Evolutionary conservation across 495 filamentous ascomycete genomes (phyloP).

Genomic region (Pyronema omphalodes): DNA sequence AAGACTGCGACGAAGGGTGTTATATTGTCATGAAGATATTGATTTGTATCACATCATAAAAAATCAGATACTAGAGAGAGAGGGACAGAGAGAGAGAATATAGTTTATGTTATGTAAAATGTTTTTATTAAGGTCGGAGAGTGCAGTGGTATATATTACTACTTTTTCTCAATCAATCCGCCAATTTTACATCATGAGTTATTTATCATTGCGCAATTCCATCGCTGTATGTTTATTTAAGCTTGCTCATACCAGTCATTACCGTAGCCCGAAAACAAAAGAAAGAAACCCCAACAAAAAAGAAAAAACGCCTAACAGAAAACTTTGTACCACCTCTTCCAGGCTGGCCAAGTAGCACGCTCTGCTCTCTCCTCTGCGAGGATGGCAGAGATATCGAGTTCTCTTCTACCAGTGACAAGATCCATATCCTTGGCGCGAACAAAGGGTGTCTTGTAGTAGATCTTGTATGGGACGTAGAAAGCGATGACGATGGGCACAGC

Average conservation of each 20-base stretch:
- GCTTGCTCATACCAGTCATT: background rate
- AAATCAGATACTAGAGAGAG: background rate
- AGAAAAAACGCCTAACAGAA: constrained; percentile 31
- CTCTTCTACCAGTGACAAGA: constrained; percentile 70
- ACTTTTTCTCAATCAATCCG: background rate
- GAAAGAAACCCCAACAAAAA: background rate
- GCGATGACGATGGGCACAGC: constrained; percentile 60
- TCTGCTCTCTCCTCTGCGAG: constrained; percentile 61
- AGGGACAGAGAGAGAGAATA: background rate
- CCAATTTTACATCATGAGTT: background rate
- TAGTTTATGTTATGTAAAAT: too few species aligned
- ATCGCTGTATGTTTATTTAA: background rate
- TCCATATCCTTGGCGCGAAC: constrained; percentile 58
- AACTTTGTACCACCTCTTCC: constrained; percentile 58
- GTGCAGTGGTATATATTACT: background rate
- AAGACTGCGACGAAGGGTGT: too few species aligned
- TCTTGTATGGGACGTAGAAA: constrained; percentile 63
- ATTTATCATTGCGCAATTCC: background rate
- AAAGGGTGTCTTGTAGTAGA: constrained; percentile 52
- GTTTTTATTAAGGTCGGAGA: too few species aligned
- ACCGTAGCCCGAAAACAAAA: background rate
- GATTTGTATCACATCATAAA: background rate
- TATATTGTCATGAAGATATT: too few species aligned
- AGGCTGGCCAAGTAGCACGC: constrained; percentile 50
- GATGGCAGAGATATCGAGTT: constrained; percentile 58